phyloP scores from a whole-genome alignment of 2,329 filamentous ascomycete genomes.

The Colletotrichum neosansevieriae region DNA sequence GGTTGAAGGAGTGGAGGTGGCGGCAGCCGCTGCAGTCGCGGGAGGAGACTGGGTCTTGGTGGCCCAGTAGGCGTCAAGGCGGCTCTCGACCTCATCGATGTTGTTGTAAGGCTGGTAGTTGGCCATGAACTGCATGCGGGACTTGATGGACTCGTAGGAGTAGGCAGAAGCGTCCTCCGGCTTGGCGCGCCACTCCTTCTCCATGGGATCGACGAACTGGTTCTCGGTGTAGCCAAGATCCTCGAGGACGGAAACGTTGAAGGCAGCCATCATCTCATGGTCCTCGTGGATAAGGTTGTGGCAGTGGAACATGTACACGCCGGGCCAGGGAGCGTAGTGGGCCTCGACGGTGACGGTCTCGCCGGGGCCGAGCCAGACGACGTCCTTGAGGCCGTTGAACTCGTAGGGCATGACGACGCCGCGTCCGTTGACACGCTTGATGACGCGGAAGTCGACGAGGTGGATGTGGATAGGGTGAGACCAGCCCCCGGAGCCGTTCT shows the following conservation, averaged over 20 bases:
- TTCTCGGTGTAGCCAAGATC: constrained; percentile 55
- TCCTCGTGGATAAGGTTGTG: constrained; percentile 58
- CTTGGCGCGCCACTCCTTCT: constrained; percentile 50
- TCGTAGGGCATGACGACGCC: constrained; percentile 59
- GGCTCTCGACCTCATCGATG: constrained; percentile 46
- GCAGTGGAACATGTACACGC: constrained; percentile 60
- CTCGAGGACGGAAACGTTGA: constrained; percentile 53
- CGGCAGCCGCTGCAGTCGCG: not conserved
- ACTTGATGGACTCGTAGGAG: constrained; percentile 45
- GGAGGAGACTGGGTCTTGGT: constrained; percentile 29
- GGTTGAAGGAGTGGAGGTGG: not conserved
- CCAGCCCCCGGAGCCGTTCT: constrained; percentile 57
- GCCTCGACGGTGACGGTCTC: constrained; percentile 61
- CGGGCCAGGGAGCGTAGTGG: constrained; percentile 65
- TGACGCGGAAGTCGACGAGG: too few relatives aligned
- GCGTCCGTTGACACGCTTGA: constrained; percentile 53
- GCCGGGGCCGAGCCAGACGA: constrained; percentile 61
- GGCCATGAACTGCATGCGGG: constrained; percentile 49
- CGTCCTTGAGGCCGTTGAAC: constrained; percentile 62
- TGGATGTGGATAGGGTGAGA: constrained; percentile 53
- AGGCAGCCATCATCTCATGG: constrained; percentile 58
- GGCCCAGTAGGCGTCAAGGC: constrained; percentile 49
- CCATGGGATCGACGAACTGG: constrained; percentile 53
- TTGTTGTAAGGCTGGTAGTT: constrained; percentile 50
- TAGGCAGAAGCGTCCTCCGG: constrained; percentile 46